These are phyloP conservation scores for Daedalea quercina DNA, from an alignment of 768 basidiomycete genomes.

Conservation along the genomic window DNA sequence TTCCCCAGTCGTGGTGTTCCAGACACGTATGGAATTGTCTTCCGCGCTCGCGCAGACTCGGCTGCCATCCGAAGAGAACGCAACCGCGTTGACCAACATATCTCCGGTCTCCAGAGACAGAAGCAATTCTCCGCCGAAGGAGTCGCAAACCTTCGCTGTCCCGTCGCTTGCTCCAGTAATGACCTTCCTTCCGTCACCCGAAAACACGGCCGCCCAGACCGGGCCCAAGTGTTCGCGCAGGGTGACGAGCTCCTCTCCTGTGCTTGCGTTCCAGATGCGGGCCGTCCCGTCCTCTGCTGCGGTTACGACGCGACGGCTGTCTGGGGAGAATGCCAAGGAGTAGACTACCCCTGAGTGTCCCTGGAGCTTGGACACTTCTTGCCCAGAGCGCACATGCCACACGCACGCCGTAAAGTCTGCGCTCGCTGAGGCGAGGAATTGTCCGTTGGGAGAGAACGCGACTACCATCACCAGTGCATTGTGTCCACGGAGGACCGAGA, in stretches of 20 bases:
- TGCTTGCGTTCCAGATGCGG: constrained; percentile 5
- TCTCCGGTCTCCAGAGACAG: constrained; percentile 1
- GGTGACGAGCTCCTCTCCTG: constrained; percentile 6
- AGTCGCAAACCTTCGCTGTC: constrained; percentile 9
- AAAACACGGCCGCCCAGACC: constrained; percentile 8
- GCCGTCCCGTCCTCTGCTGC: constrained; percentile 8
- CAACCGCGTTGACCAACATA: constrained; percentile 1
- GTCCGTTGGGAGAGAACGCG: constrained; percentile 9
- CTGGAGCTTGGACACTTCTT: not conserved
- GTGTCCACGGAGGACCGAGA: constrained; percentile 5
- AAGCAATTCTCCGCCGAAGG: constrained; percentile 2
- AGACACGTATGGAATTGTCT: constrained; percentile 8
- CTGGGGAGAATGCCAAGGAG: constrained; percentile 8
- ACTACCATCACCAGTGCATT: not conserved
- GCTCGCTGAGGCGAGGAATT: constrained; percentile 35
- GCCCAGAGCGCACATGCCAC: constrained; percentile 4
- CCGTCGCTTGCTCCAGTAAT: constrained; percentile 9
- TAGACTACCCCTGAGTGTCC: constrained; percentile 6
- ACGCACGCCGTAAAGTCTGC: constrained; percentile 34
- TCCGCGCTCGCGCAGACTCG: constrained; percentile 4
- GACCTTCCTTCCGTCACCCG: constrained; percentile 7
- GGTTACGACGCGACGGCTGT: constrained; percentile 19
- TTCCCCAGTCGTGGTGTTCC: not conserved
- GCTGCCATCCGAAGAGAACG: constrained; percentile 11
- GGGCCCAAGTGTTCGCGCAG: not conserved